Evolutionary conservation across 2,329 filamentous ascomycete genomes (phyloP).

Genomic region (Anisogramma anomala): DNA sequence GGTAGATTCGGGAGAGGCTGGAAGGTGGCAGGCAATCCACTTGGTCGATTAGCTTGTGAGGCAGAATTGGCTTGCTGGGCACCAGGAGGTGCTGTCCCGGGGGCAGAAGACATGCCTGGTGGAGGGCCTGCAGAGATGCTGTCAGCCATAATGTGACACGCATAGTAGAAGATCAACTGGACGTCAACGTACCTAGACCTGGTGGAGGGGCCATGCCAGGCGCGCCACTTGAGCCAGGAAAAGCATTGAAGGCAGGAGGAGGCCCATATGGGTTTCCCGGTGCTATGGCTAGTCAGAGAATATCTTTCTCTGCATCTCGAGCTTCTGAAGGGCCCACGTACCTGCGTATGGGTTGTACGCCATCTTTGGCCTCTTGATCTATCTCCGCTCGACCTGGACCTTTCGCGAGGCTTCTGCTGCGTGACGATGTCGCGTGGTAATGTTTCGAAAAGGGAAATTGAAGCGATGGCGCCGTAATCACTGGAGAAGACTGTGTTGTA

Average conservation of each 20-base stretch:
- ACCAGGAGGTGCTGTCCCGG: slow-evolving; percentile 68
- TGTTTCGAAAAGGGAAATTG: too few relatives aligned
- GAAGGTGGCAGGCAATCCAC: slow-evolving; percentile 70
- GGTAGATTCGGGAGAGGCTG: slow-evolving; percentile 85
- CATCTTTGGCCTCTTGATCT: slow-evolving; percentile 28
- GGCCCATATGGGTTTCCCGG: slow-evolving; percentile 55
- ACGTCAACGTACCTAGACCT: slow-evolving; percentile 57
- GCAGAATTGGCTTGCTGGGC: slow-evolving; percentile 58
- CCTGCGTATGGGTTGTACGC: slow-evolving; percentile 52
- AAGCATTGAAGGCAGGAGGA: slow-evolving; percentile 61
- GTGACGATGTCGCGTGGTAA: background rate
- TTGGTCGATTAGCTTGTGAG: slow-evolving; percentile 68
- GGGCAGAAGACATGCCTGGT: slow-evolving; percentile 68
- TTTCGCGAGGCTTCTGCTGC: slow-evolving; percentile 1
- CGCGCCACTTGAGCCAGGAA: slow-evolving; percentile 47
- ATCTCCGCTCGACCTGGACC: background rate
- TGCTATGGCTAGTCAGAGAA: background rate
- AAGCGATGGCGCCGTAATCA: too few relatives aligned
- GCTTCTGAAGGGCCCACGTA: slow-evolving; percentile 20
- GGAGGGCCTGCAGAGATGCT: slow-evolving; percentile 46
- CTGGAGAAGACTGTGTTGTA: background rate
- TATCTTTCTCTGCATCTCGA: background rate
- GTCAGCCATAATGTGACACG: slow-evolving; percentile 15
- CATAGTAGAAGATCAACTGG: background rate
- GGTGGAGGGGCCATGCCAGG: slow-evolving; percentile 68